Evolutionary conservation across 2,329 filamentous ascomycete genomes (phyloP).

Genomic region (Penicillium sp.): DNA sequence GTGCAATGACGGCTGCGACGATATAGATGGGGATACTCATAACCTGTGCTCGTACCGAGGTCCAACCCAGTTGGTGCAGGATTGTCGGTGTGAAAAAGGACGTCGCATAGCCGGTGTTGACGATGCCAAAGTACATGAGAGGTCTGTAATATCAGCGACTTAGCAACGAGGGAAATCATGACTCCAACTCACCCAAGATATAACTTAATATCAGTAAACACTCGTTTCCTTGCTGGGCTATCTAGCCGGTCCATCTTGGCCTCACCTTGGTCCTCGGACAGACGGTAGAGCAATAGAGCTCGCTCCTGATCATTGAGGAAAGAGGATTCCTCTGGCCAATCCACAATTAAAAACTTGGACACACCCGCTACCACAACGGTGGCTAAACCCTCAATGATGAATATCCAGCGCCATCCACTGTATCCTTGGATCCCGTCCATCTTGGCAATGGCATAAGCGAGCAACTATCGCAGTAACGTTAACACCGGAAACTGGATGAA

Average conservation of each 20-base stretch:
- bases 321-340: constrained; percentile 43
- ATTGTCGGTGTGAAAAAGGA: constrained; percentile 43
- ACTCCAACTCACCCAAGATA: constrained; percentile 37
- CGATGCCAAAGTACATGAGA: constrained; percentile 60
- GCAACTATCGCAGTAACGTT: constrained; percentile 21
- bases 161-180: background rate
- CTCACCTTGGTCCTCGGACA: constrained; percentile 42
- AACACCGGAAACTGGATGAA: background rate
- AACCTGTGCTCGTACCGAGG: constrained; percentile 47
- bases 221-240: constrained; percentile 44
- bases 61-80: constrained; percentile 51
- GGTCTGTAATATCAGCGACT: constrained; percentile 29
- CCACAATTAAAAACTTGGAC: constrained; percentile 48
- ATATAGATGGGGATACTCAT: constrained; percentile 54
- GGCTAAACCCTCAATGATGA: constrained; percentile 47
- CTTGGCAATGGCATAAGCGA: constrained; percentile 41
- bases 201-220: constrained; percentile 40
- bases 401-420: constrained; percentile 46
- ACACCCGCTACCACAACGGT: constrained; percentile 46
- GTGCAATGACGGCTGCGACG: constrained; percentile 57
- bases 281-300: constrained; percentile 39
- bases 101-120: constrained; percentile 45
- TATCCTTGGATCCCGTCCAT: constrained; percentile 41
- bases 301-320: constrained; percentile 48
- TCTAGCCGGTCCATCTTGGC: constrained; percentile 52